Evolutionary conservation across 1,139 yeast genomes (phyloP).

Genomic region (Hyphopichia fennica): DNA sequence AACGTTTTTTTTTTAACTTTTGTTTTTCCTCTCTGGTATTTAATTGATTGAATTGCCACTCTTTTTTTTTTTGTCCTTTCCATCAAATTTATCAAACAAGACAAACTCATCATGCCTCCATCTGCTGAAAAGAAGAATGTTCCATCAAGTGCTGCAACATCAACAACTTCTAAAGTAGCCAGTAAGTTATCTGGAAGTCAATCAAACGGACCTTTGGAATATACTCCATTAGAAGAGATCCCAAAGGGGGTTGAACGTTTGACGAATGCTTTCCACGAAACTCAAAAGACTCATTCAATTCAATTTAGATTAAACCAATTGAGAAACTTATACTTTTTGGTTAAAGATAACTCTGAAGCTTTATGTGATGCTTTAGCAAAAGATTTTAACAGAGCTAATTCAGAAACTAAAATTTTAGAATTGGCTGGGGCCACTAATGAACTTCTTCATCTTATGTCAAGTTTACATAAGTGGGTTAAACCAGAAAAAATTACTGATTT

Average conservation of each 20-base stretch:
- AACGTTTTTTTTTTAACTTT: too few species aligned
- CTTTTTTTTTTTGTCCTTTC: neutral
- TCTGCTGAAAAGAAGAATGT: neutral
- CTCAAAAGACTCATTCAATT: conserved; percentile 54
- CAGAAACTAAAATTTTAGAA: conserved; percentile 67
- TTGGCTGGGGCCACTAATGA: conserved; percentile 53
- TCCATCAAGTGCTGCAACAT: neutral
- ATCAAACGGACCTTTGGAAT: conserved; percentile 18
- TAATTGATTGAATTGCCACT: neutral
- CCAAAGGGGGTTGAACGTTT: conserved; percentile 46
- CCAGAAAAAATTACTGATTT: conserved; percentile 48
- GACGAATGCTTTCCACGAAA: conserved; percentile 40
- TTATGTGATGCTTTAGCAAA: conserved; percentile 57
- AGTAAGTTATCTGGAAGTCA: too few species aligned
- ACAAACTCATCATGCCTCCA: conserved; percentile 1
- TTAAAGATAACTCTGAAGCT: conserved; percentile 58
- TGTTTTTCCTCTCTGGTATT: neutral
- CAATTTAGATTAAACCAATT: conserved; percentile 63
- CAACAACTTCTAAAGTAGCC: too few species aligned
- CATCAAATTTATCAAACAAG: neutral
- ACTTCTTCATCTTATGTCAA: conserved; percentile 57
- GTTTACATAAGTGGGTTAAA: conserved; percentile 61
- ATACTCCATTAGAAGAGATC: conserved; percentile 54
- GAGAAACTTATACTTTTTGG: conserved; percentile 64
- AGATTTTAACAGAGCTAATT: conserved; percentile 66